Conservation (phyloP, 2,329 filamentous ascomycete genomes). For the Xylaria sp. region DNA sequence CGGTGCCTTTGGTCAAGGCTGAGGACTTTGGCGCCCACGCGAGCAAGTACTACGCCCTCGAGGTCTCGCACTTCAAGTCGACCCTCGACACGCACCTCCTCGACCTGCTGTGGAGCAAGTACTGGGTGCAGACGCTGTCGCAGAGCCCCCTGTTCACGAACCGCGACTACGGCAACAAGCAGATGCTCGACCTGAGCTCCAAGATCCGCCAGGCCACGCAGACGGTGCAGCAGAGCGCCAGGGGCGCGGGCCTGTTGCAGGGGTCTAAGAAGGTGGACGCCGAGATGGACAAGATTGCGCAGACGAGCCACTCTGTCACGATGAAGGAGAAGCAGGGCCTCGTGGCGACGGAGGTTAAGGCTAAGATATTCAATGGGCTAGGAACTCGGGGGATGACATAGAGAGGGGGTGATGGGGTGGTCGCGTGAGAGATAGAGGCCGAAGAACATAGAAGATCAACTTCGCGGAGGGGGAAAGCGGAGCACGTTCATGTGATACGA, state of each 20-base stretch:
- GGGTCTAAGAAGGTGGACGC: conserved; percentile 25
- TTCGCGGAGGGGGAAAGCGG: conserved; percentile 1
- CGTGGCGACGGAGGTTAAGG: conserved; percentile 41
- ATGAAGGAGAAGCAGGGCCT: conserved; percentile 45
- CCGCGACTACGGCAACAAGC: conserved; percentile 89
- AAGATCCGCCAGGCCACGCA: conserved; percentile 74
- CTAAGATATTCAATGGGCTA: conserved; percentile 41
- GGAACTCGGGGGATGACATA: conserved; percentile 19
- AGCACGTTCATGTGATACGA: conserved; percentile 32
- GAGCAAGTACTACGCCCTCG: conserved; percentile 86
- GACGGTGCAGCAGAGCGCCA: conserved; percentile 42
- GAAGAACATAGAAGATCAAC: conserved; percentile 1
- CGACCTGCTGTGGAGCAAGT: conserved; percentile 96
- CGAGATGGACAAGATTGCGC: conserved; percentile 40
- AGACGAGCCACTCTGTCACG: conserved; percentile 40
- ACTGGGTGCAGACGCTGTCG: conserved; percentile 96
- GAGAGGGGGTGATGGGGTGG: conserved; percentile 2
- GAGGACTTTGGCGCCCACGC: conserved; percentile 95
- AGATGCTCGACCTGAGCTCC: conserved; percentile 84
- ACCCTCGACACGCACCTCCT: conserved; percentile 86
- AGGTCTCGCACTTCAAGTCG: conserved; percentile 94
- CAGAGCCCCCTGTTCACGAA: conserved; percentile 91
- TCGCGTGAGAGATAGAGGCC: no score
- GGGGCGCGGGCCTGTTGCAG: conserved; percentile 36
- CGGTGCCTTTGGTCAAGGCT: conserved; percentile 89